A percentile compares a stretch with the other conserved stretches of the same genome.
Evolutionary conservation across 495 filamentous ascomycete genomes (phyloP).

Genomic region (Lentithecium fluviatile): DNA sequence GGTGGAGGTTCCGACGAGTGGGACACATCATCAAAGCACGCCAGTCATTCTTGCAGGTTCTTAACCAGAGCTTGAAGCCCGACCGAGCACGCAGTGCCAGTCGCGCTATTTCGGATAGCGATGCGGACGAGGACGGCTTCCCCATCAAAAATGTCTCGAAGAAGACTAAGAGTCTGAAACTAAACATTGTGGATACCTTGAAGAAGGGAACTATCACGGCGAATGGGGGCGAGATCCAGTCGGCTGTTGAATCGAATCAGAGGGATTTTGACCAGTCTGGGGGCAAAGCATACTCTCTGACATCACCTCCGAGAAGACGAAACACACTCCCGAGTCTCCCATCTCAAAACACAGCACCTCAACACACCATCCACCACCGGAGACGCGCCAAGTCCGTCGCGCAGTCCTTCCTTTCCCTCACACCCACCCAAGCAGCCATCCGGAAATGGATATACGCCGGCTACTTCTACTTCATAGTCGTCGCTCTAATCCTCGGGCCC

Average conservation of each 20-base stretch:
- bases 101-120: conserved; percentile 51
- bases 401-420: conserved; percentile 76
- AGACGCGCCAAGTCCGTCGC: conserved; percentile 65
- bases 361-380: conserved; percentile 36
- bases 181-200: conserved; percentile 20
- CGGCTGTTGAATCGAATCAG: conserved; percentile 26
- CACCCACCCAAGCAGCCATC: conserved; percentile 67
- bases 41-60: conserved; percentile 52
- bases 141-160: conserved; percentile 18
- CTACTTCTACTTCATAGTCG: conserved; percentile 69
- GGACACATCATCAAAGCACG: conserved; percentile 48
- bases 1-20: conserved; percentile 77
- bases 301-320: not conserved
- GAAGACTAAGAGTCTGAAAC: conserved; percentile 18
- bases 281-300: not conserved
- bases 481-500: conserved; percentile 63
- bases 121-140: conserved; percentile 44
- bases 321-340: conserved; percentile 29
- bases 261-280: not conserved
- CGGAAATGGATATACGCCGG: conserved; percentile 81
- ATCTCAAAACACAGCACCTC: not conserved
- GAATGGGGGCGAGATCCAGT: conserved; percentile 21
- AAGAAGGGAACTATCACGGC: not conserved
- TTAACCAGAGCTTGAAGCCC: conserved; percentile 45
- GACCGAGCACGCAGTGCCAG: conserved; percentile 30